phyloP scores from a whole-genome alignment of 2,329 filamentous ascomycete genomes.

The Microcera coccophila region DNA sequence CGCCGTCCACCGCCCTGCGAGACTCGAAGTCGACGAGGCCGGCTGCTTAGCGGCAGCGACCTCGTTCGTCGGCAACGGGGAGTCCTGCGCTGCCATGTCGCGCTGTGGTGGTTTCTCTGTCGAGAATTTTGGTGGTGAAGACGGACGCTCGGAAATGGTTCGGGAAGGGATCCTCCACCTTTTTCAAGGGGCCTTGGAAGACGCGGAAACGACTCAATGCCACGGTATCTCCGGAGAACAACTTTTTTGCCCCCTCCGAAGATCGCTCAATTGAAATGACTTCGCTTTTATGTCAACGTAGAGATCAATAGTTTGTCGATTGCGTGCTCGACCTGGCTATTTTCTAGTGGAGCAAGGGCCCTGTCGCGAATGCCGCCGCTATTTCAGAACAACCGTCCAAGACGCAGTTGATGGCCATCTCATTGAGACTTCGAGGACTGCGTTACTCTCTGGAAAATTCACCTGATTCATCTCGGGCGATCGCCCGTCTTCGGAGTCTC shows the following conservation, averaged over 20 bases:
- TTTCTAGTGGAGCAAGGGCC: conserved; percentile 1
- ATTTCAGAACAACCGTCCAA: neutral
- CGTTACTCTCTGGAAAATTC: neutral
- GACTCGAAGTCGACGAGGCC: neutral
- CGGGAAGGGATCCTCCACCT: conserved; percentile 2
- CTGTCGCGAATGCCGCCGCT: neutral
- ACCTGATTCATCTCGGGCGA: neutral
- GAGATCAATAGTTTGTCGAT: neutral
- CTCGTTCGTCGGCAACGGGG: conserved; percentile 5
- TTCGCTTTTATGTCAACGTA: too few relatives aligned
- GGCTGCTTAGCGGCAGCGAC: conserved; percentile 1
- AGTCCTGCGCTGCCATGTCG: neutral
- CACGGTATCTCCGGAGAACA: too few relatives aligned
- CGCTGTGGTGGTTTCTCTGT: neutral
- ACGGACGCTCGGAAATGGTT: too few relatives aligned
- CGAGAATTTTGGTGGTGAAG: neutral
- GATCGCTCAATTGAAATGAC: too few relatives aligned
- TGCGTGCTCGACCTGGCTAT: conserved; percentile 3
- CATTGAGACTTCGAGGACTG: neutral
- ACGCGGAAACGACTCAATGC: too few relatives aligned
- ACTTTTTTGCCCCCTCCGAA: too few relatives aligned
- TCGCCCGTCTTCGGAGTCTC: neutral
- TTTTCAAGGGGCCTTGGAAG: too few relatives aligned
- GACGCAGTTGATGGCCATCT: neutral
- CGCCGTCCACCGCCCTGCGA: conserved; percentile 13